Conservation (phyloP, 2,329 filamentous ascomycete species). For the Dryadomyces quercus-mongolicae region DNA sequence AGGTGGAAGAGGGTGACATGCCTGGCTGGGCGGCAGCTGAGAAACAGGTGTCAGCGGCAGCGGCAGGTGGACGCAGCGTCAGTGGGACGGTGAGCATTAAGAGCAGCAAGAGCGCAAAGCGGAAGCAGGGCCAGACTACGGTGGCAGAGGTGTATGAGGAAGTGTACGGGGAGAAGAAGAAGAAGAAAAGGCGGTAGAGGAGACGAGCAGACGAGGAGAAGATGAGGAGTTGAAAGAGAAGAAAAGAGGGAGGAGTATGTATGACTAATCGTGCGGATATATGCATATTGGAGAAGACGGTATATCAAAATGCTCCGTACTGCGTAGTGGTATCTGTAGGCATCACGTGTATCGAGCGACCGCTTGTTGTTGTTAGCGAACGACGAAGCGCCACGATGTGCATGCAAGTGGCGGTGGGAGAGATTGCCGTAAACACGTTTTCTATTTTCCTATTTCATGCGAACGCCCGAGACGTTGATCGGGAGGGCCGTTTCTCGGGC, state of each 20-base stretch:
- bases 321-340: background rate
- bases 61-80: conserved; percentile 31
- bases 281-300: too few species aligned
- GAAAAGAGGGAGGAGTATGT: conserved; percentile 11
- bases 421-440: too few species aligned
- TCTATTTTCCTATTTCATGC: background rate
- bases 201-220: conserved; percentile 26
- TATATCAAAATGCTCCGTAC: too few species aligned
- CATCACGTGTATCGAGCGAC: background rate
- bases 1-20: conserved; percentile 46
- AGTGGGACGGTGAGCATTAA: conserved; percentile 63
- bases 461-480: too few species aligned
- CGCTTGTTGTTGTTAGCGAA: background rate
- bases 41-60: conserved; percentile 53
- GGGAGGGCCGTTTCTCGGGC: background rate
- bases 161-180: conserved; percentile 36
- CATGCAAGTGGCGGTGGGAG: background rate
- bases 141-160: conserved; percentile 53
- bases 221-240: conserved; percentile 23
- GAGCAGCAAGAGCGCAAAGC: conserved; percentile 55
- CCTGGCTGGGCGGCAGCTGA: conserved; percentile 60
- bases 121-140: conserved; percentile 49
- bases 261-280: too few species aligned
- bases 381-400: background rate
- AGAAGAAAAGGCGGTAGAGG: conserved; percentile 31